Evolutionary conservation across 805 yeast species (phyloP).

Genomic region (Candida endomychidarum): DNA sequence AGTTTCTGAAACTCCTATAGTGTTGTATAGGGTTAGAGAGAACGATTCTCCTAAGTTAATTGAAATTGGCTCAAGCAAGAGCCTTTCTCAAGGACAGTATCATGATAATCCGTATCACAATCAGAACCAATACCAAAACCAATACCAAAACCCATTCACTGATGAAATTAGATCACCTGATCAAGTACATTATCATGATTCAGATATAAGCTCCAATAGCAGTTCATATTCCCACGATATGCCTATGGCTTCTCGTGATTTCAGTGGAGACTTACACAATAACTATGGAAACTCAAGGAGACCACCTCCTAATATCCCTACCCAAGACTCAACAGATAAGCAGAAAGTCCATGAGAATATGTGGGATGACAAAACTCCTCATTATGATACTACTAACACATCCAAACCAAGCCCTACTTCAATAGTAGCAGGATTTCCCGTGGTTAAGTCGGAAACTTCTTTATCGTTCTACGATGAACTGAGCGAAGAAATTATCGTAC

Average conservation of each 20-base stretch:
- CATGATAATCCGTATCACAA: too few relatives aligned
- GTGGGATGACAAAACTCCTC: conserved; percentile 9
- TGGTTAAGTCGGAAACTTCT: background rate
- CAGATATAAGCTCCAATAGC: conserved; percentile 15
- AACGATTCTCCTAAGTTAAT: conserved; percentile 11
- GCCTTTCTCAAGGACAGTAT: too few relatives aligned
- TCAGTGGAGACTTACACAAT: conserved; percentile 1
- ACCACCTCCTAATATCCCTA: conserved; percentile 18
- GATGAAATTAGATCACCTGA: conserved; percentile 2
- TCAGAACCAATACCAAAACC: too few relatives aligned
- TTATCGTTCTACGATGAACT: background rate
- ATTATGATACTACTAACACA: background rate
- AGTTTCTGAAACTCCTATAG: conserved; percentile 4
- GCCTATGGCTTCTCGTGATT: background rate
- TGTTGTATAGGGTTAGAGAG: conserved; percentile 7
- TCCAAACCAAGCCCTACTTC: background rate
- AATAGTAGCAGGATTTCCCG: background rate
- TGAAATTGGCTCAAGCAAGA: conserved; percentile 6
- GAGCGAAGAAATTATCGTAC: background rate
- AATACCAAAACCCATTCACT: too few relatives aligned
- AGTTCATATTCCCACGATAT: conserved; percentile 10
- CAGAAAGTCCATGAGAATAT: conserved; percentile 20
- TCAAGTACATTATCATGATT: conserved; percentile 16
- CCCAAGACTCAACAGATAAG: conserved; percentile 16
- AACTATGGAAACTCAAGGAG: conserved; percentile 11